These are phyloP conservation scores for Lactifluus volemus DNA, from an alignment of 768 basidiomycete species.

Conservation along the genomic window DNA sequence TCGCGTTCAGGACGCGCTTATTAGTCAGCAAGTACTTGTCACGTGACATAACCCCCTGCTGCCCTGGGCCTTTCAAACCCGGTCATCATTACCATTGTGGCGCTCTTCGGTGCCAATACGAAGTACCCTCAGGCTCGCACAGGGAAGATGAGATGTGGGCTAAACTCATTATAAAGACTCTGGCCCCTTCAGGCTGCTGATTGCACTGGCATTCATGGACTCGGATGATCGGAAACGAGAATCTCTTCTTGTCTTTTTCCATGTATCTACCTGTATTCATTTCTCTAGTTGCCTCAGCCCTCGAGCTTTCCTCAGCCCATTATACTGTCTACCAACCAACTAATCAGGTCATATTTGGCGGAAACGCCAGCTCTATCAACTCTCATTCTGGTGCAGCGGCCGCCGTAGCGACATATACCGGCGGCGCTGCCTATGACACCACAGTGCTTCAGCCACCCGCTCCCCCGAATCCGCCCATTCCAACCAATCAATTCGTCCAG, in stretches of 20 bases:
- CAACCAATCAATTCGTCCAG: conserved; percentile 37
- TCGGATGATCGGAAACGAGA: too few relatives aligned
- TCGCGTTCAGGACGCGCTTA: too few relatives aligned
- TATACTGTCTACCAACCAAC: conserved; percentile 13
- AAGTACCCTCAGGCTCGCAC: too few relatives aligned
- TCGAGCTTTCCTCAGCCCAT: conserved; percentile 13
- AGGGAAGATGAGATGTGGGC: too few relatives aligned
- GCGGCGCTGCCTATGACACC: conserved; percentile 44
- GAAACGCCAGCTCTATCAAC: neutral
- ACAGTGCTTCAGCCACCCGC: conserved; percentile 42
- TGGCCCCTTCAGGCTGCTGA: too few relatives aligned
- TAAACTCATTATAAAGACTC: too few relatives aligned
- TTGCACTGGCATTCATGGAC: too few relatives aligned
- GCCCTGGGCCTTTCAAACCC: too few relatives aligned
- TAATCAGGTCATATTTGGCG: conserved; percentile 19
- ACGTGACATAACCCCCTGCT: too few relatives aligned
- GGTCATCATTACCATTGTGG: too few relatives aligned
- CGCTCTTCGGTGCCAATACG: too few relatives aligned
- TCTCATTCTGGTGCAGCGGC: conserved; percentile 25
- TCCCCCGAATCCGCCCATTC: conserved; percentile 36
- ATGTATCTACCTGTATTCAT: conserved; percentile 3
- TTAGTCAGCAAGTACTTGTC: too few relatives aligned
- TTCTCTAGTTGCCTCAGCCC: neutral
- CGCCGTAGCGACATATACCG: conserved; percentile 35
- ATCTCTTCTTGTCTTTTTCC: neutral